Conservation (phyloP, 1,139 yeast genomes). For the Groenewaldozyma auringiensis region DNA sequence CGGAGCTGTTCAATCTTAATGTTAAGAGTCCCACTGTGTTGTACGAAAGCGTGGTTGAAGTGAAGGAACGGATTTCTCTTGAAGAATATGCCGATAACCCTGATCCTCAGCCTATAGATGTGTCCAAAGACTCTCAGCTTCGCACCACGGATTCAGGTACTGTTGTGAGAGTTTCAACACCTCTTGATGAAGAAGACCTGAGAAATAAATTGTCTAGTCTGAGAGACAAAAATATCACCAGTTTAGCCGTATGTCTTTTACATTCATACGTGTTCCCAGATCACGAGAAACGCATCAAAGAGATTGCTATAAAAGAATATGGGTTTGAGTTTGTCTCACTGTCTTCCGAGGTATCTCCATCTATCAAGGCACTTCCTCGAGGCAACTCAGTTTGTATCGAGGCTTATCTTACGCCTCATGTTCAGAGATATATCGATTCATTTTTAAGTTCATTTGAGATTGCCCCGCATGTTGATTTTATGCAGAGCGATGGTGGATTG, state of each 20-base stretch:
- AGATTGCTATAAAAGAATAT: slow-evolving; percentile 38
- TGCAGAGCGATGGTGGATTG: slow-evolving; percentile 38
- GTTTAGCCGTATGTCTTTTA: slow-evolving; percentile 47
- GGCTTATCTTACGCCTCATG: slow-evolving; percentile 54
- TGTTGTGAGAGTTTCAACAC: slow-evolving; percentile 40
- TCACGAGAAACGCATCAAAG: slow-evolving; percentile 44
- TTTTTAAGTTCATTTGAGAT: slow-evolving; percentile 24
- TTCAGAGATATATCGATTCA: slow-evolving; percentile 42
- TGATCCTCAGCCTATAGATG: slow-evolving; percentile 14
- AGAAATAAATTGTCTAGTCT: slow-evolving; percentile 32
- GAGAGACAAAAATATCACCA: slow-evolving; percentile 39
- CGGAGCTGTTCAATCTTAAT: slow-evolving; percentile 44
- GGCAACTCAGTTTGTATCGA: slow-evolving; percentile 54
- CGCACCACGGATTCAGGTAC: slow-evolving; percentile 37
- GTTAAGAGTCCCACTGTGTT: slow-evolving; percentile 41
- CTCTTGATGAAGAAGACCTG: slow-evolving; percentile 35
- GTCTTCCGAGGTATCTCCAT: slow-evolving; percentile 46
- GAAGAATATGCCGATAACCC: slow-evolving; percentile 53
- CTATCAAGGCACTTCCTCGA: slow-evolving; percentile 48
- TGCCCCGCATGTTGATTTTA: slow-evolving; percentile 28
- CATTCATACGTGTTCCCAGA: slow-evolving; percentile 52
- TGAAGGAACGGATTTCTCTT: slow-evolving; percentile 51
- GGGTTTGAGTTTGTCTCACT: slow-evolving; percentile 47
- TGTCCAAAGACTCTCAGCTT: slow-evolving; percentile 6
- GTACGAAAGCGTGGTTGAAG: no score